Evolutionary conservation across 2,329 filamentous ascomycete genomes (phyloP).

Genomic region (Chaetomium strumarium): DNA sequence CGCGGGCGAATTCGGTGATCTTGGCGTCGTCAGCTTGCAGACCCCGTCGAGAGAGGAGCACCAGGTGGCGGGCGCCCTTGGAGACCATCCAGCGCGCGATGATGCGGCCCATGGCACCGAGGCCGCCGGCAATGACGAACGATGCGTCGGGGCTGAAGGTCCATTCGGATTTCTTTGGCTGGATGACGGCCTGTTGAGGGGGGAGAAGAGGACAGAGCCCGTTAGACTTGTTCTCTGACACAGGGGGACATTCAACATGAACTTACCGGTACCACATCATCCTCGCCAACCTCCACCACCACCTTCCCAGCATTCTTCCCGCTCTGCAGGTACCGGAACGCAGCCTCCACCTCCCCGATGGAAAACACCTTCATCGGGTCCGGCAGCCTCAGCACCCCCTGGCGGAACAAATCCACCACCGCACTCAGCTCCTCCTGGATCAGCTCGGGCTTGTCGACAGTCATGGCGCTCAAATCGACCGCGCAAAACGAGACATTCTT

Average conservation of each 20-base stretch:
- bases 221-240: background rate
- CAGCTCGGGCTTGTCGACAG: background rate
- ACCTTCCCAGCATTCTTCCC: background rate
- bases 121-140: conserved; percentile 35
- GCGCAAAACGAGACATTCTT: conserved; percentile 3
- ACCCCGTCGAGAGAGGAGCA: conserved; percentile 32
- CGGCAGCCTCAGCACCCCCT: background rate
- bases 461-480: conserved; percentile 2
- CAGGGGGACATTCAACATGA: background rate
- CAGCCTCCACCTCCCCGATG: background rate
- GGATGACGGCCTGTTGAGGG: background rate
- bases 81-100: conserved; percentile 32
- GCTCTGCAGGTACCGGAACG: background rate
- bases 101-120: conserved; percentile 34
- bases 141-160: conserved; percentile 22
- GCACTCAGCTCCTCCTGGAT: background rate
- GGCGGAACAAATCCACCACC: background rate
- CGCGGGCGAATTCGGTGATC: background rate
- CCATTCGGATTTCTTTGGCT: background rate
- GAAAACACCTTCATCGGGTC: background rate
- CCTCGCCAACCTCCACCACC: background rate
- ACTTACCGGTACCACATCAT: background rate
- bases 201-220: background rate
- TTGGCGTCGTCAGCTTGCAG: background rate
- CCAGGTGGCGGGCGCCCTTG: conserved; percentile 34